Evolutionary conservation across 441 rosid species (phyloP).

Genomic region (Gossypium gossypioides): DNA sequence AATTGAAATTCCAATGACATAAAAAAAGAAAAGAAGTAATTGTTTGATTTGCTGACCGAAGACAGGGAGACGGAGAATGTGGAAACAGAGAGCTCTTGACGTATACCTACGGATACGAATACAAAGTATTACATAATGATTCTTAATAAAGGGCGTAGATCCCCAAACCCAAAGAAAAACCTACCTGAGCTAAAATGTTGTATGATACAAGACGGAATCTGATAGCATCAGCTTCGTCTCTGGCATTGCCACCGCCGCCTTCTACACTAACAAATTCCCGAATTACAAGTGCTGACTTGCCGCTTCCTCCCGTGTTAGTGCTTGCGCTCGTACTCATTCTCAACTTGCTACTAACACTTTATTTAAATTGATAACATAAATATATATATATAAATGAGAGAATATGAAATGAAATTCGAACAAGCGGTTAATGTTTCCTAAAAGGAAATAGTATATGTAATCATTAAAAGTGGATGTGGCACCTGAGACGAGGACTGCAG

Average conservation of each 20-base stretch:
- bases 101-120: constrained; percentile 41
- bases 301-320: background rate
- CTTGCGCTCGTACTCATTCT: background rate
- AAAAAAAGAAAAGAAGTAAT: background rate
- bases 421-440: background rate
- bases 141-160: background rate
- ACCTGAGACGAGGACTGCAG: background rate
- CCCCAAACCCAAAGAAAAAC: background rate
- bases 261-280: constrained; percentile 54
- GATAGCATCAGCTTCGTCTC: constrained; percentile 49
- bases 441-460: background rate
- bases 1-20: background rate
- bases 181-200: constrained; percentile 92
- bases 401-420: background rate
- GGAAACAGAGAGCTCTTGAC: constrained; percentile 71
- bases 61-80: constrained; percentile 74
- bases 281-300: constrained; percentile 29
- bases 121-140: background rate
- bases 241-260: constrained; percentile 38
- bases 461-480: background rate
- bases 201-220: constrained; percentile 75
- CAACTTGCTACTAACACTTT: background rate
- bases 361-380: background rate
- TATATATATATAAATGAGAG: background rate
- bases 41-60: constrained; percentile 41